phyloP scores from a whole-genome alignment of 1,139 yeast species.

The Chernovozyma aurita region DNA sequence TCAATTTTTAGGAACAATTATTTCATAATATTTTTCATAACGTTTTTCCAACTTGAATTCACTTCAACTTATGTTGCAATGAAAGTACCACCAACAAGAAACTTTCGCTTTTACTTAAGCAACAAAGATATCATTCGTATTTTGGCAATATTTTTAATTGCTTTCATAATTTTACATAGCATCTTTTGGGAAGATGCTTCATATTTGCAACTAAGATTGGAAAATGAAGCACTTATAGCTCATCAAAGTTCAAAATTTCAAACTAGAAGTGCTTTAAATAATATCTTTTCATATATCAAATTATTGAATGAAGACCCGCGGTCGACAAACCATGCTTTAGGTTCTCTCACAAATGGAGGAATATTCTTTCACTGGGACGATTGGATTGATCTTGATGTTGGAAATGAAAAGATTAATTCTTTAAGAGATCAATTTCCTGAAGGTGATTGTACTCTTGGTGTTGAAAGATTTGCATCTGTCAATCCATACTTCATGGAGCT shows the following conservation, averaged over 20 bases:
- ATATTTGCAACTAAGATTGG: constrained; percentile 1
- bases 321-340: constrained; percentile 8
- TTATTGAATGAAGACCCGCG: constrained; percentile 9
- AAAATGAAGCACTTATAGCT: constrained; percentile 1
- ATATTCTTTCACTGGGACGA: constrained; percentile 42
- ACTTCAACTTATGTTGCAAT: background rate
- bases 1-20: too few species aligned
- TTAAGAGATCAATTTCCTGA: constrained; percentile 17
- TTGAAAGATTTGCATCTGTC: constrained; percentile 24
- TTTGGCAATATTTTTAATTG: background rate
- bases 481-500: constrained; percentile 36
- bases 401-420: constrained; percentile 16
- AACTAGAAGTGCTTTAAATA: constrained; percentile 24
- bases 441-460: constrained; percentile 21
- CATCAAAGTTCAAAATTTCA: constrained; percentile 22
- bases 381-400: constrained; percentile 34
- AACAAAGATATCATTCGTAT: background rate
- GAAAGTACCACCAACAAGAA: background rate
- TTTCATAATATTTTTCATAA: too few species aligned
- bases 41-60: too few species aligned
- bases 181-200: constrained; percentile 1
- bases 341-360: constrained; percentile 14
- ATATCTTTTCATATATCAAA: constrained; percentile 17
- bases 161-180: background rate
- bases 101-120: background rate